These are phyloP conservation scores for Hypomontagnella submonticulosa DNA, from an alignment of 495 filamentous ascomycete genomes.

Conservation along the genomic window DNA sequence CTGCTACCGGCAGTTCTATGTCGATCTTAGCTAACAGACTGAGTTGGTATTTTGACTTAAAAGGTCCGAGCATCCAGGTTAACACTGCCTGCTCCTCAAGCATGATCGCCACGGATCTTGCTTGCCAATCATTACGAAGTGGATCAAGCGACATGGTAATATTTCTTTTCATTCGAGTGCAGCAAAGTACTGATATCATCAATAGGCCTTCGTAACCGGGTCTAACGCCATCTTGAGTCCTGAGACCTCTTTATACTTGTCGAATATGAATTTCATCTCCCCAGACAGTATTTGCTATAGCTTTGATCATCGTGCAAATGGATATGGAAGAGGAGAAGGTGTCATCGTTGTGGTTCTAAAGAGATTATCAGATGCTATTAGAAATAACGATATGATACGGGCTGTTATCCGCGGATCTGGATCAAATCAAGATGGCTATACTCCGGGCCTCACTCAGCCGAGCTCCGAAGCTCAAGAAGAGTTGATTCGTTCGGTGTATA, in stretches of 20 bases:
- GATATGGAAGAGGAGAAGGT: slow-evolving; percentile 71
- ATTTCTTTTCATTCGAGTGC: no score
- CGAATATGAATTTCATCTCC: slow-evolving; percentile 51
- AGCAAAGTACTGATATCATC: background rate
- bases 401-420: slow-evolving; percentile 66
- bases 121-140: slow-evolving; percentile 80
- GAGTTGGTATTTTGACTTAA: slow-evolving; percentile 59
- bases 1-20: slow-evolving; percentile 48
- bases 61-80: slow-evolving; percentile 67
- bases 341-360: slow-evolving; percentile 66
- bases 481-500: slow-evolving; percentile 61
- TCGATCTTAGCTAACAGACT: slow-evolving; percentile 64
- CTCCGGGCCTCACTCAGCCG: slow-evolving; percentile 63
- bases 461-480: slow-evolving; percentile 60
- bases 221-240: slow-evolving; percentile 56
- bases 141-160: no score
- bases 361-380: slow-evolving; percentile 57
- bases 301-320: slow-evolving; percentile 69
- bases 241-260: slow-evolving; percentile 52
- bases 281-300: slow-evolving; percentile 59
- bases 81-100: slow-evolving; percentile 87
- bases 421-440: slow-evolving; percentile 65
- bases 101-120: slow-evolving; percentile 64
- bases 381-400: slow-evolving; percentile 63
- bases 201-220: slow-evolving; percentile 60